Base-by-base conservation (phyloP, 495 filamentous ascomycete species). In the Lepidopterella palustris region DNA sequence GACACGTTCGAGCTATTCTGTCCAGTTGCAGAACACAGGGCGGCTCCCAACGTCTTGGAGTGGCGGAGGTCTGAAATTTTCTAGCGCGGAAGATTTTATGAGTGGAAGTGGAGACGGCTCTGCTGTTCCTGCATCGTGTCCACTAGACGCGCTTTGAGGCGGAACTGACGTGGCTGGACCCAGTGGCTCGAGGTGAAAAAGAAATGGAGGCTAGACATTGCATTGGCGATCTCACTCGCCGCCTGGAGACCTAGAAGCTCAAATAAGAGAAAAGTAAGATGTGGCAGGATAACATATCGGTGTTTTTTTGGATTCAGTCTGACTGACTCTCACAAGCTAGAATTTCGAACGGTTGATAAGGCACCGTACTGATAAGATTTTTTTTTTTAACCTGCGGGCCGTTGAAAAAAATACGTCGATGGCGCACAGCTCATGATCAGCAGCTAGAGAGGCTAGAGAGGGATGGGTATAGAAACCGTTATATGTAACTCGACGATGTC, bases 61-160 rank as follows among this genome's bases (percentile, higher is more conserved):
- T 53, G 55, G 49, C 57, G 47, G 48, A 23, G n/a, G 29, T 28
- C 40, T 55, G 48, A 58, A 15, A 55, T 55, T 62, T 62, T 45
- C 52, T 59, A 54, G 58, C 59, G 62, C 40, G 47, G 35, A 24
- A 53, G 20, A 28, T 53, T 23, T 39, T 25, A 62, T 56, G 54
- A 48, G 59, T 47, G 57, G 47, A 45, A 49, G 42, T 55, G 55
- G 59, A 45, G 35, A 32, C 18, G 57, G 62, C 54, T 26, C 45
- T 59, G 63, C 31, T 66, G 63, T 66, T 66, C 63, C 63, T 66
- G 63, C 63, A 66, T 58, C 54, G 47, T 23, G 59, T 23, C 39
- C 9, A 54, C 51, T 54, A 54, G 26, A 32, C 27, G 27, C 49
- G 49, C 39, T 45, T 58, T 47, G 57, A 58, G 59, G 55, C 62